Evolutionary conservation across 805 yeast genomes (phyloP).

Genomic region (Sugiyamaella qingdaonensis): DNA sequence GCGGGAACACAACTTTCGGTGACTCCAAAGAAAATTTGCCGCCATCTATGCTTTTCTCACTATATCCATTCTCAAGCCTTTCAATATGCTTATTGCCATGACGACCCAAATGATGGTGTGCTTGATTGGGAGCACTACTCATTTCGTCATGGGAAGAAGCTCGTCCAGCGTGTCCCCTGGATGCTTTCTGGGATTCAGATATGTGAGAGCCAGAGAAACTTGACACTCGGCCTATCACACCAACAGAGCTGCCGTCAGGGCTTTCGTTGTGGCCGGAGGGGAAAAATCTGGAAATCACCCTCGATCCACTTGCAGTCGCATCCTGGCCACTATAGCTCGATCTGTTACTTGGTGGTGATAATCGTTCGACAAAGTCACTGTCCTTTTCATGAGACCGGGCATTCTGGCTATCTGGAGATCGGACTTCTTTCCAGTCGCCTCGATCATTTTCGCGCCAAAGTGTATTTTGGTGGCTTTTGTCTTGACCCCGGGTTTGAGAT

Average conservation of each 20-base stretch:
- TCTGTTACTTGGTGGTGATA: constrained; percentile 1
- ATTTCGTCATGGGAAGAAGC: too few species aligned
- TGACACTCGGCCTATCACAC: not conserved
- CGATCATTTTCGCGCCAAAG: not conserved
- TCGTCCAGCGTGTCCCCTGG: too few species aligned
- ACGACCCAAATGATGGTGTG: not conserved
- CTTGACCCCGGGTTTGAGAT: too few species aligned
- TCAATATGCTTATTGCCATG: not conserved
- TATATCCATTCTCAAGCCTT: constrained; percentile 5
- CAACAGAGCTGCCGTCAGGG: not conserved
- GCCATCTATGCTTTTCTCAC: constrained; percentile 5
- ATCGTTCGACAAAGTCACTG: not conserved
- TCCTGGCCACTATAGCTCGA: constrained; percentile 6
- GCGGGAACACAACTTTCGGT: constrained; percentile 19
- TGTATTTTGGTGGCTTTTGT: not conserved
- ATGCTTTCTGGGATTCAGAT: too few species aligned
- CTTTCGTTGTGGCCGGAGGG: constrained; percentile 14
- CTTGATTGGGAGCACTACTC: too few species aligned
- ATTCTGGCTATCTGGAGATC: not conserved
- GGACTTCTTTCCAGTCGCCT: not conserved
- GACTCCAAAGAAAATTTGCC: not conserved
- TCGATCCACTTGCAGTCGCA: constrained; percentile 8
- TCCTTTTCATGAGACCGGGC: not conserved
- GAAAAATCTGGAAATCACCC: constrained; percentile 18
- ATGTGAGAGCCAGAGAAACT: not conserved